Evolutionary conservation across 768 basidiomycete species (phyloP), one percentile per base, ranked within the genome.

Genomic region (Kwoniella europaea): DNA sequence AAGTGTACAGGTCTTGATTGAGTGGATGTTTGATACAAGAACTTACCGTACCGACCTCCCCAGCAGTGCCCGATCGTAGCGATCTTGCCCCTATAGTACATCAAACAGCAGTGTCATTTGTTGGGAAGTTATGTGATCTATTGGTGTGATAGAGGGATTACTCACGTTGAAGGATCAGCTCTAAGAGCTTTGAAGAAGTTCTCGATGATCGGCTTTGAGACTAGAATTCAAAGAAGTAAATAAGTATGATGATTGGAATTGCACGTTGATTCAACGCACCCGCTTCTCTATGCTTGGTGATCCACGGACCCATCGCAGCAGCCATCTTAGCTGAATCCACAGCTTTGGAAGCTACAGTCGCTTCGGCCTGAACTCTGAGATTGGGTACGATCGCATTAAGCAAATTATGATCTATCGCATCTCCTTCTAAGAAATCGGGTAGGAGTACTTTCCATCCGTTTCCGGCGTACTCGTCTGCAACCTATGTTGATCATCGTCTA

Each of bases 41-140:
- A 72, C 70, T 53, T 44, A 76, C 73, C 29, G 60, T 83, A 83
- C 71, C 80, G 69, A 13, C 73, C 84, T 15, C 84, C 84, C 76
- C 80, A 84, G 73, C 84, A 85, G 79, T 82, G 83, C n/a, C 84
- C 84, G 22, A 85, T 74, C 3, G 77, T 76, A 53, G 74, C 80
- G 68, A 84, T 73, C 72, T 84, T 84, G 52, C 76, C 76, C 10
- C 77, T 82, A 60, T 16, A 60, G 16, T 20, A 12, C 44, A 50
- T 20, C 13, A 10, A 63, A 24, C 42, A 20, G 0, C 41, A 7
- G 61, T 52, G 18, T 35, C 35, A 35, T 35, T 35, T 9, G 7
- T 35, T 0, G 3, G 7, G 35, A 9, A 35, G 7, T 35, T 35
- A 35, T 35, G 12, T 61, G 18, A 54, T 57, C 22, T 43, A 22